Evolutionary conservation across 2,329 filamentous ascomycete genomes (phyloP).

Genomic region (Rosellinia necatrix): DNA sequence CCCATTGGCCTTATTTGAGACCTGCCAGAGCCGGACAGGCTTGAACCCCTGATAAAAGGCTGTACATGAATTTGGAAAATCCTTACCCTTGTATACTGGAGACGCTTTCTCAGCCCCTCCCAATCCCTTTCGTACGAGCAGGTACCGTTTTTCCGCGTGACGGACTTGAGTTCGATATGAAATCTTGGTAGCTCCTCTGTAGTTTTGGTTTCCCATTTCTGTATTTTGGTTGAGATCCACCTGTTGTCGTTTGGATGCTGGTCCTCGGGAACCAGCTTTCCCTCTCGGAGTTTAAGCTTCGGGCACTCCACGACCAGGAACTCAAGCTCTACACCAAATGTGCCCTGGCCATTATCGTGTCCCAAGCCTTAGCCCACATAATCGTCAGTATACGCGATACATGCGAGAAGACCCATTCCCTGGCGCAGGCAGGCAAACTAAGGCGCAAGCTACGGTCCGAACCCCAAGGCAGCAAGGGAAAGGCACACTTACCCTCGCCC

Average conservation of each 20-base stretch:
- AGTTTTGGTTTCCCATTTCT: not conserved
- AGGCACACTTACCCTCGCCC: too few species aligned
- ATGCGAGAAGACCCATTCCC: not conserved
- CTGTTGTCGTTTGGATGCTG: conserved; percentile 25
- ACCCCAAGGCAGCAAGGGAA: too few species aligned
- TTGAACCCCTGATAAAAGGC: too few species aligned
- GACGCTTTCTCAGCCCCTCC: not conserved
- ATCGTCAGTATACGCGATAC: not conserved
- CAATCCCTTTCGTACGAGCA: not conserved
- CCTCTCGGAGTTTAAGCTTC: not conserved
- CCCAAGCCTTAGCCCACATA: not conserved
- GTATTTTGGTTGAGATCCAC: conserved; percentile 22
- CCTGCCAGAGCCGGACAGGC: not conserved
- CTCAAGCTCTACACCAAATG: conserved; percentile 30
- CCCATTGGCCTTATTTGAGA: too few species aligned
- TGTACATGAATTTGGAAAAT: not conserved
- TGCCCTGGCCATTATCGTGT: not conserved
- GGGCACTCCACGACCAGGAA: conserved; percentile 28
- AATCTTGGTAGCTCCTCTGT: too few species aligned
- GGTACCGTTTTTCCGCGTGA: too few species aligned
- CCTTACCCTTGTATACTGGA: conserved; percentile 17
- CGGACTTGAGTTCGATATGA: too few species aligned
- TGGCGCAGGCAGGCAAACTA: not conserved
- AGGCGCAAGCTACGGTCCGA: too few species aligned
- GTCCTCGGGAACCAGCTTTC: conserved; percentile 8